Evolutionary conservation across 768 basidiomycete genomes (phyloP).

Genomic region (Amanita inopinata): DNA sequence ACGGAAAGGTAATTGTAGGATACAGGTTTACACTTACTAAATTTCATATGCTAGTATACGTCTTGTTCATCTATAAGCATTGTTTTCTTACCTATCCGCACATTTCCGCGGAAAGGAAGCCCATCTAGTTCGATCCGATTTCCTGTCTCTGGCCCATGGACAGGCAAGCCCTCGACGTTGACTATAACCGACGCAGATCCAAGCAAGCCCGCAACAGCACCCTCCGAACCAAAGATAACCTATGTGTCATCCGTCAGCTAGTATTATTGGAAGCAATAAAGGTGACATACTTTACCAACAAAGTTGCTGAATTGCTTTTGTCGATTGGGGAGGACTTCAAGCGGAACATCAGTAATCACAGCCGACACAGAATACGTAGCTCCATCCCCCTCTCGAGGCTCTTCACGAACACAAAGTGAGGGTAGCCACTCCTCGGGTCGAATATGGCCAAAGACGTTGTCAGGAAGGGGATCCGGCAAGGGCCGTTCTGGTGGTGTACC

Average conservation of each 20-base stretch:
- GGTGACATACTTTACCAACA: slow-evolving; percentile 52
- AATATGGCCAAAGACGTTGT: slow-evolving; percentile 68
- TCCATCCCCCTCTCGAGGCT: slow-evolving; percentile 37
- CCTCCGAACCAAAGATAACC: slow-evolving; percentile 60
- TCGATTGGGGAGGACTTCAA: slow-evolving; percentile 71
- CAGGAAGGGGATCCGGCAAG: slow-evolving; percentile 58
- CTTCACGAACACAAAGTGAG: slow-evolving; percentile 30
- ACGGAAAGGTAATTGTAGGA: no score
- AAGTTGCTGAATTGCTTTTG: slow-evolving; percentile 70
- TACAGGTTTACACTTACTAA: no score
- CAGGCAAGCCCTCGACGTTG: slow-evolving; percentile 50
- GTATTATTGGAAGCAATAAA: not conserved
- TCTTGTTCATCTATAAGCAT: slow-evolving; percentile 9
- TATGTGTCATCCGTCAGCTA: slow-evolving; percentile 17
- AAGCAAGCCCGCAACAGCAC: slow-evolving; percentile 59
- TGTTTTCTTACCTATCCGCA: slow-evolving; percentile 53
- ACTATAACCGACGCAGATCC: slow-evolving; percentile 56
- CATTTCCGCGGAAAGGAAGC: slow-evolving; percentile 58
- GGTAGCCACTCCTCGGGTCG: slow-evolving; percentile 61
- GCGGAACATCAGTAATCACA: slow-evolving; percentile 60
- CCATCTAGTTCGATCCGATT: slow-evolving; percentile 48
- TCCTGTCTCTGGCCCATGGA: slow-evolving; percentile 22
- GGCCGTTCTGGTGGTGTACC: slow-evolving; percentile 30
- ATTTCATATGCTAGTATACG: no score
- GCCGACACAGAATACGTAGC: slow-evolving; percentile 52